phyloP scores from a whole-genome alignment of 179 eudicot species.

The Kewa caespitosa region DNA sequence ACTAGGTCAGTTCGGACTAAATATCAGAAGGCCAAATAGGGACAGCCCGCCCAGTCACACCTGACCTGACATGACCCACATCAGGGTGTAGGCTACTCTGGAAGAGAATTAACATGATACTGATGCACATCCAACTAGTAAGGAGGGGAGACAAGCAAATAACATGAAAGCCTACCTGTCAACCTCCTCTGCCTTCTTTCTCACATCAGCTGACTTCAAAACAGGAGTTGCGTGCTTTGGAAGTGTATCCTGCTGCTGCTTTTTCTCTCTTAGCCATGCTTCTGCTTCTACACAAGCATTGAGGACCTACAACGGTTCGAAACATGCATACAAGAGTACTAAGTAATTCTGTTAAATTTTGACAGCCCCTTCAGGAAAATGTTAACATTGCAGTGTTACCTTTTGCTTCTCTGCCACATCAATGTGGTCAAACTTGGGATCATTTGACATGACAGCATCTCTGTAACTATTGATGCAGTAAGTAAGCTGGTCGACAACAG shows the following conservation, averaged over 20 bases:
- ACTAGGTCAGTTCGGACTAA: too few relatives aligned
- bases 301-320: slow-evolving; percentile 49
- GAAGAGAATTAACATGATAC: too few relatives aligned
- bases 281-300: slow-evolving; percentile 71
- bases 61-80: too few relatives aligned
- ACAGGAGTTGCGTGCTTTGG: slow-evolving; percentile 68
- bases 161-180: slow-evolving; percentile 52
- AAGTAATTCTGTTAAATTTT: not conserved
- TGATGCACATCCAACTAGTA: not conserved
- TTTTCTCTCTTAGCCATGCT: slow-evolving; percentile 80
- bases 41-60: too few relatives aligned
- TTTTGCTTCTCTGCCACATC: slow-evolving; percentile 73
- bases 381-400: slow-evolving; percentile 32
- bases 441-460: slow-evolving; percentile 68
- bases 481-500: slow-evolving; percentile 48
- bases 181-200: slow-evolving; percentile 67
- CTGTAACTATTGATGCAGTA: slow-evolving; percentile 61
- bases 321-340: not conserved
- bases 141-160: not conserved
- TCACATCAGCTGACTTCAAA: slow-evolving; percentile 62
- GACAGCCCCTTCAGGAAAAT: not conserved
- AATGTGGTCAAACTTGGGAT: slow-evolving; percentile 85
- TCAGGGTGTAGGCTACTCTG: too few relatives aligned
- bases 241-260: slow-evolving; percentile 69
- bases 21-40: too few relatives aligned